Evolutionary conservation across 768 basidiomycete genomes (phyloP).

Genomic region (Pulveroboletus frians): DNA sequence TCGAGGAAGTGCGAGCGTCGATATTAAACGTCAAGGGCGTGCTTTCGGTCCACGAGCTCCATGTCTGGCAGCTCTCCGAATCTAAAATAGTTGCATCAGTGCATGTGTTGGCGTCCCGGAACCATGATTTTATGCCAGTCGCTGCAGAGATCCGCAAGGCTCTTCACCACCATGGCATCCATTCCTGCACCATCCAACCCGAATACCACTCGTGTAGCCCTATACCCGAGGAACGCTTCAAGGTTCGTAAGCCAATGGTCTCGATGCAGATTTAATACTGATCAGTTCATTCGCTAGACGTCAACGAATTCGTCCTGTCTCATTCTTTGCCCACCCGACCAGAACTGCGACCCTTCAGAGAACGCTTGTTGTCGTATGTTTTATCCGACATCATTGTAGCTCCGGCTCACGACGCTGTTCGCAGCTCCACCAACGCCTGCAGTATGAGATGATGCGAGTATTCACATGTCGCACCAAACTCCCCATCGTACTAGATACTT

Average conservation of each 20-base stretch:
- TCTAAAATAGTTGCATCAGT: constrained; percentile 93
- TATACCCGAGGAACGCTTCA: constrained; percentile 44
- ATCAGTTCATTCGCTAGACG: constrained; percentile 32
- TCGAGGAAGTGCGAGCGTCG: constrained; percentile 81
- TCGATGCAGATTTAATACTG: neutral
- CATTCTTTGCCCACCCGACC: constrained; percentile 66
- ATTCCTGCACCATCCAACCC: constrained; percentile 92
- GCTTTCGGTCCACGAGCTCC: constrained; percentile 81
- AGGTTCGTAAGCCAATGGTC: constrained; percentile 34
- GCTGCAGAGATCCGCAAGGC: constrained; percentile 78
- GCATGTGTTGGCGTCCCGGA: constrained; percentile 80
- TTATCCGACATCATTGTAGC: neutral
- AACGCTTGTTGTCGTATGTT: constrained; percentile 77
- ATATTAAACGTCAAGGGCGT: constrained; percentile 84
- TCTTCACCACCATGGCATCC: constrained; percentile 88
- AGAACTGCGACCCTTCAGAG: constrained; percentile 60
- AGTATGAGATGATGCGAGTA: constrained; percentile 34
- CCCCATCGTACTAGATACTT: constrained; percentile 7
- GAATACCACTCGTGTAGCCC: constrained; percentile 54
- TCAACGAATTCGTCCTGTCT: constrained; percentile 57
- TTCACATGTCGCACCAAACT: constrained; percentile 25
- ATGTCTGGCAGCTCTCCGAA: constrained; percentile 97
- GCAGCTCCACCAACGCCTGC: constrained; percentile 44
- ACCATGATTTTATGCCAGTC: constrained; percentile 87
- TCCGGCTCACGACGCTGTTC: constrained; percentile 5